These are phyloP conservation scores for Suillus spraguei DNA, from an alignment of 768 basidiomycete genomes.

Conservation along the genomic window DNA sequence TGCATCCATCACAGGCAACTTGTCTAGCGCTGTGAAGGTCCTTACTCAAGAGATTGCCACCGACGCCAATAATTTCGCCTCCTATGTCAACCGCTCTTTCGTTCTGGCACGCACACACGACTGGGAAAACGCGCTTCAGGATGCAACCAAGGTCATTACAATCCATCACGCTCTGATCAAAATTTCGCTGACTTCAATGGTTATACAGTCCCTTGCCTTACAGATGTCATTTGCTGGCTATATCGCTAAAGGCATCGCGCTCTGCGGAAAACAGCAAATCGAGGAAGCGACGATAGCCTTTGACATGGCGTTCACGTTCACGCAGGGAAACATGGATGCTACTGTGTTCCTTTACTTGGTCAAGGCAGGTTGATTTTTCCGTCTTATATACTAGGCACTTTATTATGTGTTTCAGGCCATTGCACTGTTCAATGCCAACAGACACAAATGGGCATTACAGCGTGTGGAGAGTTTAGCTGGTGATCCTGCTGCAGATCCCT, in stretches of 20 bases:
- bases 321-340: not conserved
- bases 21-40: not conserved
- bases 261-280: not conserved
- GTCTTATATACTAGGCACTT: not conserved
- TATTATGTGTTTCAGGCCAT: not conserved
- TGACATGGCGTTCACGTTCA: not conserved
- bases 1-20: no score
- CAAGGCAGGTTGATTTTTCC: not conserved
- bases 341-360: not conserved
- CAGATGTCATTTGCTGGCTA: not conserved
- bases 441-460: not conserved
- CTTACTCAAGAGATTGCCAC: not conserved
- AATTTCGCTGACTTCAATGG: no score
- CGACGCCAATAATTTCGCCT: not conserved
- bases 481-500: not conserved
- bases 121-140: not conserved
- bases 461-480: not conserved
- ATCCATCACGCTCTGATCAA: no score
- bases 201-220: not conserved
- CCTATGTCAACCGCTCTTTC: not conserved
- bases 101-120: not conserved
- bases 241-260: not conserved
- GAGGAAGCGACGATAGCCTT: not conserved
- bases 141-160: not conserved
- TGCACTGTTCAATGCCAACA: not conserved